Percentiles rank a stretch among this genome's conserved stretches.
phyloP scores from a whole-genome alignment of 768 basidiomycete genomes.

The Amanita pallidorosea region DNA sequence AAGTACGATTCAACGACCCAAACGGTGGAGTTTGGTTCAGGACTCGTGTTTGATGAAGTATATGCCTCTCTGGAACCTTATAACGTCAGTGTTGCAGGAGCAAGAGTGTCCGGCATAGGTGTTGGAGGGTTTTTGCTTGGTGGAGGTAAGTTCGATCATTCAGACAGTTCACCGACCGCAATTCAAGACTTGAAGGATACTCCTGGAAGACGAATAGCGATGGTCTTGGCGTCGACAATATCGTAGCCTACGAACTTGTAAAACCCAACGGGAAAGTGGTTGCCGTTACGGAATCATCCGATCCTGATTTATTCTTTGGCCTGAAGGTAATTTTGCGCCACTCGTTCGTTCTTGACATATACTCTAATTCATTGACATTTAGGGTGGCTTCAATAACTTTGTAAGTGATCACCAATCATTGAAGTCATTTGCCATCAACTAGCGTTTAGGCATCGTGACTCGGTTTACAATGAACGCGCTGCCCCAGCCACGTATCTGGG shows the following conservation, averaged over 20 bases:
- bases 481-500: conserved; percentile 52
- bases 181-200: conserved; percentile 28
- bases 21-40: conserved; percentile 20
- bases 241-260: conserved; percentile 46
- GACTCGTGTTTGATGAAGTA: conserved; percentile 39
- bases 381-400: conserved; percentile 61
- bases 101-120: conserved; percentile 35
- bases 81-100: conserved; percentile 38
- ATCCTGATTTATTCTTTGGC: conserved; percentile 30
- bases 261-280: conserved; percentile 39
- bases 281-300: conserved; percentile 20
- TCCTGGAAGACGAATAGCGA: conserved; percentile 30
- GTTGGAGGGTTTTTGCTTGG: conserved; percentile 38
- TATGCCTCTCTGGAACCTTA: conserved; percentile 30
- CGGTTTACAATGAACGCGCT: conserved; percentile 41
- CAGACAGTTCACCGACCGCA: conserved; percentile 21
- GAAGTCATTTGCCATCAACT: neutral
- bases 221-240: conserved; percentile 25
- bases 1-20: conserved; percentile 18
- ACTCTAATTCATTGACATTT: neutral
- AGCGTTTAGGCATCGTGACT: conserved; percentile 41
- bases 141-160: conserved; percentile 30
- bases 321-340: conserved; percentile 18
- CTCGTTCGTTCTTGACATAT: too few relatives aligned
- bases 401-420: conserved; percentile 9